These are phyloP conservation scores for Casaregolazyma suthepensis DNA, from an alignment of 1,139 yeast species.

Conservation along the genomic window DNA sequence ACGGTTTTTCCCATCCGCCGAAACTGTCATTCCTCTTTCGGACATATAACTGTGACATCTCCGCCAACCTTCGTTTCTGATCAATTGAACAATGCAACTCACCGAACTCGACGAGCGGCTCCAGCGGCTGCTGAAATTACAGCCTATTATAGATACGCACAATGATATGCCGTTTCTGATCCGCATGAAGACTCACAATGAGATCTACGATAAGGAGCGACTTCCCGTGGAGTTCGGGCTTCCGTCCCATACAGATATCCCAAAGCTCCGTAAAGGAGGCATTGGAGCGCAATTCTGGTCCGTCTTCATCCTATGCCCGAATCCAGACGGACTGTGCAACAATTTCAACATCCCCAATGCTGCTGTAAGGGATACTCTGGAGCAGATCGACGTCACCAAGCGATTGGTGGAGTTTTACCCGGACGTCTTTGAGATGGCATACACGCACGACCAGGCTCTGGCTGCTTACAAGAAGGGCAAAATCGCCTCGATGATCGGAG, in stretches of 20 bases:
- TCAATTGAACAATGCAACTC: conserved; percentile 3
- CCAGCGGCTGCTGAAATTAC: conserved; percentile 1
- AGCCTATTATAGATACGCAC: conserved; percentile 19
- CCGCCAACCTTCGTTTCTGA: not conserved
- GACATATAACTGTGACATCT: not conserved
- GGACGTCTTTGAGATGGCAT: conserved; percentile 36
- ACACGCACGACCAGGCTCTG: conserved; percentile 37
- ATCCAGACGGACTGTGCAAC: conserved; percentile 9
- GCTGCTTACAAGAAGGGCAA: conserved; percentile 31
- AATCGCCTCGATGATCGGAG: conserved; percentile 45
- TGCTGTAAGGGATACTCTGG: conserved; percentile 47
- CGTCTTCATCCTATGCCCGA: conserved; percentile 16
- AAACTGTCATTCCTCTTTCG: not conserved
- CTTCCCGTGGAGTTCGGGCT: conserved; percentile 14
- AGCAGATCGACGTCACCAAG: conserved; percentile 47
- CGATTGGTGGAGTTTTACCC: conserved; percentile 40
- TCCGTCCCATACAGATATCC: conserved; percentile 17
- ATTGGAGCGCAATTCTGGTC: conserved; percentile 19
- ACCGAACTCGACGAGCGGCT: conserved; percentile 3
- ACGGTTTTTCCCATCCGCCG: not conserved
- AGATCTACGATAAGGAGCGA: conserved; percentile 12
- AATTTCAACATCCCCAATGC: conserved; percentile 16
- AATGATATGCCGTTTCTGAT: conserved; percentile 18
- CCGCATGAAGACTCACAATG: conserved; percentile 14
- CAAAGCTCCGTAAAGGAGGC: conserved; percentile 15